Evolutionary conservation across 176 grass and related monocot species (phyloP).

Genomic region (Oryza australiensis): DNA sequence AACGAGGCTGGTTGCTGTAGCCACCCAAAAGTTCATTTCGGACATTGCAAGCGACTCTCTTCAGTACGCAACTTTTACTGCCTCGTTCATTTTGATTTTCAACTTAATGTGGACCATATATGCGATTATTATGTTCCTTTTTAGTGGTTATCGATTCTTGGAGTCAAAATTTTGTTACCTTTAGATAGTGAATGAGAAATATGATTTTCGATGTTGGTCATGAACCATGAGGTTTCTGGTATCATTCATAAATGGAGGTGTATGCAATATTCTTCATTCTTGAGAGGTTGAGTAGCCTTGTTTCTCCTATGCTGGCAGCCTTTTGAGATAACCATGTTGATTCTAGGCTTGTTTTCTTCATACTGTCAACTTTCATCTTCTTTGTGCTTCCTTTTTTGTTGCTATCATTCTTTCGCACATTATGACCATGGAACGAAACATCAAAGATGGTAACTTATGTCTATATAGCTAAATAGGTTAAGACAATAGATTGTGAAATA

Average conservation of each 20-base stretch:
- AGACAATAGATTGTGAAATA: background rate
- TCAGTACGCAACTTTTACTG: constrained; percentile 60
- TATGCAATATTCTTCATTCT: background rate
- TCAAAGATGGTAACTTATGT: background rate
- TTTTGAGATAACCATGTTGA: background rate
- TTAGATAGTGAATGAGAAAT: background rate
- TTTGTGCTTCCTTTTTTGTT: background rate
- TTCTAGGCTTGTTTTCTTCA: background rate
- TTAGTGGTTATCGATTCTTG: background rate
- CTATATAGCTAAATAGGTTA: background rate
- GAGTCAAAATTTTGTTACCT: background rate
- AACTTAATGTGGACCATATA: background rate
- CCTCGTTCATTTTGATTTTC: background rate
- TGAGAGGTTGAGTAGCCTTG: background rate
- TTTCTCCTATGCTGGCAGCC: background rate
- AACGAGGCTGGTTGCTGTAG: constrained; percentile 89
- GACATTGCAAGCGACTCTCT: constrained; percentile 92
- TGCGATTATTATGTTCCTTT: background rate
- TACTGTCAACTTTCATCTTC: background rate
- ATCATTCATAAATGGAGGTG: background rate
- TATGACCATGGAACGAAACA: background rate
- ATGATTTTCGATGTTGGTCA: background rate
- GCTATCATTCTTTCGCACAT: background rate
- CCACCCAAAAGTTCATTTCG: constrained; percentile 93
- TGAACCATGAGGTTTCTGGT: background rate